Evolutionary conservation across 495 filamentous ascomycete genomes (phyloP).

Genomic region (Penicillium simplicissimum): DNA sequence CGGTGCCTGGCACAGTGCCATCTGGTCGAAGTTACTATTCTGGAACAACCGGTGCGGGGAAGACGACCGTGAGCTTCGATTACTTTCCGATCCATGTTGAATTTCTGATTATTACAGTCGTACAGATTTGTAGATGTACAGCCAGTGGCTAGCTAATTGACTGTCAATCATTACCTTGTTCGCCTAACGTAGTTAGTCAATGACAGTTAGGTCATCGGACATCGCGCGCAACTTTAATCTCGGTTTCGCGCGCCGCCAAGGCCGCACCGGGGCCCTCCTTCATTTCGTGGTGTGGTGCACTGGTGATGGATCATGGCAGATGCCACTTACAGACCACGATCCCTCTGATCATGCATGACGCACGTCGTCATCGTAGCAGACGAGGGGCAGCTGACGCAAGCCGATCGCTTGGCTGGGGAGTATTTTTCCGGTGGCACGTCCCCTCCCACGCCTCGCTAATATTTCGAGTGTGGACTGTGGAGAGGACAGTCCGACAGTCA

Average conservation of each 20-base stretch:
- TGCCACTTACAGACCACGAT: neutral
- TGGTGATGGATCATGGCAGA: no score
- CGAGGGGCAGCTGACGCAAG: slow-evolving; percentile 27
- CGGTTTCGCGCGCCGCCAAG: slow-evolving; percentile 13
- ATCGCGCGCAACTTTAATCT: slow-evolving; percentile 27
- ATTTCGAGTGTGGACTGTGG: neutral
- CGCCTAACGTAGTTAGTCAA: neutral
- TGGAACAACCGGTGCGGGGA: slow-evolving; percentile 24
- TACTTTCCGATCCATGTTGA: neutral
- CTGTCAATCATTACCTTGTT: neutral
- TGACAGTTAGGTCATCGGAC: neutral
- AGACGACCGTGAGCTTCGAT: slow-evolving; percentile 19
- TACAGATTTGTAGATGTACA: neutral
- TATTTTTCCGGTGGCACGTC: neutral
- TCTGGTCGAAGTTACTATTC: neutral
- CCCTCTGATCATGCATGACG: slow-evolving; percentile 17
- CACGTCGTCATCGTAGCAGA: slow-evolving; percentile 19
- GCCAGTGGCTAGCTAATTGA: neutral
- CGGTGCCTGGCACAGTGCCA: neutral
- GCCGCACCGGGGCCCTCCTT: slow-evolving; percentile 7
- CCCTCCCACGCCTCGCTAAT: neutral
- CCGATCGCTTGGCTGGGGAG: slow-evolving; percentile 22
- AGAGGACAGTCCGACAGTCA: no score
- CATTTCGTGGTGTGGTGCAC: slow-evolving; percentile 10
- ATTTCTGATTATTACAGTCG: no score